Evolutionary conservation across 2,329 filamentous ascomycete species (phyloP), one percentile per base, ranked within the genome.

Genomic region (Calonectria ilicicola): DNA sequence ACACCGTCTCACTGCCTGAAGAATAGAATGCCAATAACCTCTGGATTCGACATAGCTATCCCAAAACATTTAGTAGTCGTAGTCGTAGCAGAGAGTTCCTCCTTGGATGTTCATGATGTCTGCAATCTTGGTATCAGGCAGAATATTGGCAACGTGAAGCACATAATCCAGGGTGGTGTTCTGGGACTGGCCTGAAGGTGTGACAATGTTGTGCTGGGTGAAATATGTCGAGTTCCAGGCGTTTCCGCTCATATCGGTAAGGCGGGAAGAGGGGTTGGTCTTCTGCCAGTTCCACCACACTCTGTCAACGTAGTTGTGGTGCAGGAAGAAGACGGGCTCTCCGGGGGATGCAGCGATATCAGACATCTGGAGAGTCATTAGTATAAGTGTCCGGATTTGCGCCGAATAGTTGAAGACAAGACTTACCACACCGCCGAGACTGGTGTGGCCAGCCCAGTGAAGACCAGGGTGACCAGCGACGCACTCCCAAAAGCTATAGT

Each of bases 211-310:
- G 58, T 63, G 44, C 19, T 63, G 38, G 35, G 23, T 7, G n/a
- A 63, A 63, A 23, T 63, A 63, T 2, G 58, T 63, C 23, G 35
- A n/a, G 40, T 63, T 63, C 58, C 58, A 63, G 12, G 58, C 58
- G 38, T 63, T 63, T 7, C 58, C 58, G 17, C 58, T 63, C 58
- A 63, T 63, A 8, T 63, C 58, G 9, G 26, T 42, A 8, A 63
- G 21, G 26, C 38, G 58, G 2, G 56, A 42, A 10, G 58, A 44
- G 2, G 47, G 12, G 17, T 63, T 63, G 3, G 38, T 5, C 17
- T 21, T 23, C 58, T 63, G 58, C 58, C 58, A 63, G 3, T 44
- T 15, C 58, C 58, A 63, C 58, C 58, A 63, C 6, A 63, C 40
- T 29, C 58, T 19, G 23, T 63, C 58, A 44, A 63, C 40, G n/a